Conservation (phyloP, 257 asterid species). For the Fraxinus pennsylvanica region DNA sequence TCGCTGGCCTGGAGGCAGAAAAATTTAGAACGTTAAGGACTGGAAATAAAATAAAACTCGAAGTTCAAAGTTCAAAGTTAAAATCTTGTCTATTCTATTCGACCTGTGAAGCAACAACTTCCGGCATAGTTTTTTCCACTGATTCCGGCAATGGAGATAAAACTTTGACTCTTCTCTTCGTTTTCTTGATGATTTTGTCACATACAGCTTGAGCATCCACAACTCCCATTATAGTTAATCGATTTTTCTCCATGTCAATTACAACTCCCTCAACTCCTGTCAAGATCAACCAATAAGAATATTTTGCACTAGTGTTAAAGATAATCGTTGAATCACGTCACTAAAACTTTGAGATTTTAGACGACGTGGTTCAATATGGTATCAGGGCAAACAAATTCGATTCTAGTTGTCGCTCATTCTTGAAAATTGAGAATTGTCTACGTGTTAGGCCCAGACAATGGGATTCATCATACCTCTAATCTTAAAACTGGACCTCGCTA, state of each 20-base stretch:
- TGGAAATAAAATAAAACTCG: background rate
- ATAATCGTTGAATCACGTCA: too few species aligned
- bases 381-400: too few species aligned
- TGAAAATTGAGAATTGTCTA: too few species aligned
- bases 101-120: conserved; percentile 85
- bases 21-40: background rate
- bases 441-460: background rate
- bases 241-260: conserved; percentile 62
- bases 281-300: background rate
- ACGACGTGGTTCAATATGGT: too few species aligned
- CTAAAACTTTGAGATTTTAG: too few species aligned
- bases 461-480: conserved; percentile 57
- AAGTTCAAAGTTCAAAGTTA: background rate
- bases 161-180: conserved; percentile 60
- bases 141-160: conserved; percentile 66
- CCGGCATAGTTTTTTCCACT: conserved; percentile 72
- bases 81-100: background rate
- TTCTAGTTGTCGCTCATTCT: too few species aligned
- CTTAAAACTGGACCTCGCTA: conserved; percentile 63
- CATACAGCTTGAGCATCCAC: conserved; percentile 80
- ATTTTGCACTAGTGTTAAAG: too few species aligned
- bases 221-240: conserved; percentile 73
- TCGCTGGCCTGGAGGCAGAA: conserved; percentile 53
- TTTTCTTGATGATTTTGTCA: conserved; percentile 59
- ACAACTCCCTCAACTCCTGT: conserved; percentile 75